Evolutionary conservation across 345 rosid genomes (phyloP).

Genomic region (Dipteronia dyeriana): DNA sequence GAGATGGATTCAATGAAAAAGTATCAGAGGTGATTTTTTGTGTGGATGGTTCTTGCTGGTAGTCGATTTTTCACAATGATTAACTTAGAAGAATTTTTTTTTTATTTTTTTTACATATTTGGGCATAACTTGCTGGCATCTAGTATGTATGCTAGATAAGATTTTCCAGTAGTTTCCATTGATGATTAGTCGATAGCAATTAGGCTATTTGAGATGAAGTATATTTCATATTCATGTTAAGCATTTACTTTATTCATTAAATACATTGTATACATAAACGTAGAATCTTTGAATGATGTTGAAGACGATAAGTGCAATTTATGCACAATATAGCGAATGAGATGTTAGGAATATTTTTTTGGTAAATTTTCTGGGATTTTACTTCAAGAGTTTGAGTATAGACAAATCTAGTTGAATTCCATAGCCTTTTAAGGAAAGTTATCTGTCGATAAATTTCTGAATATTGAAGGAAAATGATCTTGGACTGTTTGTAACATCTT

Average conservation of each 20-base stretch:
- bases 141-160: not conserved
- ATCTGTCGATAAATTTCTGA: too few species aligned
- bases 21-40: not conserved
- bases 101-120: too few species aligned
- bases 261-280: constrained; percentile 9
- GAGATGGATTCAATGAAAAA: not conserved
- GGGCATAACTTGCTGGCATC: not conserved
- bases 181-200: not conserved
- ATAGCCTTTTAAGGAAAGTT: too few species aligned
- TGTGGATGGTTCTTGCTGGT: not conserved
- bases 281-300: not conserved
- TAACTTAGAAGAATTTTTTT: not conserved
- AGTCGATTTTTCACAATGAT: constrained; percentile 4
- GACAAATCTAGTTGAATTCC: not conserved
- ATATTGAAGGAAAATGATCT: too few species aligned
- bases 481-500: too few species aligned
- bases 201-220: not conserved
- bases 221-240: constrained; percentile 1
- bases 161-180: not conserved
- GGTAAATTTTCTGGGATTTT: not conserved
- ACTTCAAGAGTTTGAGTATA: not conserved
- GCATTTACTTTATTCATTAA: not conserved
- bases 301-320: not conserved
- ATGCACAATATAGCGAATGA: not conserved
- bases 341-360: not conserved